phyloP scores from a whole-genome alignment of 2,329 filamentous ascomycete genomes.

The Aspergillus phoenicis region DNA sequence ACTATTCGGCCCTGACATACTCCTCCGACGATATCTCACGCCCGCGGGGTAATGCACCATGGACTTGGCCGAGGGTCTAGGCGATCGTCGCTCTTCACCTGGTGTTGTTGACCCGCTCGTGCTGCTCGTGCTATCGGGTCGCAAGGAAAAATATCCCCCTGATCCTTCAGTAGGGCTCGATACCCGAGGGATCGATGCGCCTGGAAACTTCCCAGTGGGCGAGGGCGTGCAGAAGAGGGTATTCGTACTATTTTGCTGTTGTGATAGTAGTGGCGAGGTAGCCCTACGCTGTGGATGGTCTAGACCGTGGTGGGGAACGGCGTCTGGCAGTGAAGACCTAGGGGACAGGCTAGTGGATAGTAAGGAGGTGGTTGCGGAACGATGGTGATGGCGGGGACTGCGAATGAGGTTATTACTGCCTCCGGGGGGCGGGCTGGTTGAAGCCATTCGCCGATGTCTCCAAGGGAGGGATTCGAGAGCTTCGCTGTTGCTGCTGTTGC shows the following conservation, averaged over 20 bases:
- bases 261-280: not conserved
- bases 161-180: not conserved
- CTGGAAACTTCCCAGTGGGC: not conserved
- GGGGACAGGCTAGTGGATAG: conserved; percentile 19
- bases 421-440: not conserved
- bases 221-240: not conserved
- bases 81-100: conserved; percentile 1
- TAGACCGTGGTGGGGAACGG: not conserved
- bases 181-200: not conserved
- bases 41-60: conserved; percentile 7
- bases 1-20: conserved; percentile 8
- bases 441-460: conserved; percentile 6
- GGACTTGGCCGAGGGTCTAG: not conserved
- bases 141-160: not conserved
- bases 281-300: not conserved
- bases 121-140: conserved; percentile 2
- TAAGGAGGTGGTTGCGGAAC: conserved; percentile 38
- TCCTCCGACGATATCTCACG: not conserved
- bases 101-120: conserved; percentile 1
- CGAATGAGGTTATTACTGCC: not conserved
- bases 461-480: conserved; percentile 12
- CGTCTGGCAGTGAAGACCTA: not conserved
- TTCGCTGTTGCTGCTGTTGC: conserved; percentile 8
- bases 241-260: not conserved
- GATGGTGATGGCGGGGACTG: conserved; percentile 32